phyloP scores from a whole-genome alignment of 768 basidiomycete genomes.

The Leccinum longicurvipes region DNA sequence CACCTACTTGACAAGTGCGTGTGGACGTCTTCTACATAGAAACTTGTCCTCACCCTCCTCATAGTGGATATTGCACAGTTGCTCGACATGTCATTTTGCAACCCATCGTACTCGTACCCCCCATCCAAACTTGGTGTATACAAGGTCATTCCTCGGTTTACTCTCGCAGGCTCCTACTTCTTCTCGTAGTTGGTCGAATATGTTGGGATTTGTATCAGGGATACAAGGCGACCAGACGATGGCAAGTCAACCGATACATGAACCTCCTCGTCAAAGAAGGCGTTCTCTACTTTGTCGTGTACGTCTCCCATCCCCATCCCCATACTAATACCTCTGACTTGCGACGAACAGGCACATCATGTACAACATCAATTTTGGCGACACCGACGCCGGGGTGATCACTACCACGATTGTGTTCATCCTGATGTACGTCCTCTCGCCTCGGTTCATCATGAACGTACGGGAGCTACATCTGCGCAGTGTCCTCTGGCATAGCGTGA shows the following conservation, averaged over 20 bases:
- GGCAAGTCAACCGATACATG: constrained; percentile 14
- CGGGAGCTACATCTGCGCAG: constrained; percentile 5
- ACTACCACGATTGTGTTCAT: neutral
- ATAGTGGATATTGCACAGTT: constrained; percentile 11
- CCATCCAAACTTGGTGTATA: constrained; percentile 3
- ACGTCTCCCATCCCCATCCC: neutral
- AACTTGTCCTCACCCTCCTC: neutral
- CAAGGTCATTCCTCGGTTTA: constrained; percentile 10
- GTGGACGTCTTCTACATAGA: neutral
- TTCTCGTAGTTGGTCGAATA: constrained; percentile 1
- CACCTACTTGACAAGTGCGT: constrained; percentile 9
- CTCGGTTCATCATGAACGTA: constrained; percentile 20
- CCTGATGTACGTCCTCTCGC: constrained; percentile 8
- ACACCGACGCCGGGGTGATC: neutral
- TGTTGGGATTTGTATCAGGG: constrained; percentile 6
- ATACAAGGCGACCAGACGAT: constrained; percentile 9
- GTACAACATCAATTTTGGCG: constrained; percentile 9
- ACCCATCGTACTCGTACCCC: neutral
- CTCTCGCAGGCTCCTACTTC: constrained; percentile 11
- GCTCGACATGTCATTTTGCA: constrained; percentile 16
- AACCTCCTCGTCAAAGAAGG: constrained; percentile 14
- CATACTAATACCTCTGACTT: neutral
- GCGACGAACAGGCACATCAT: constrained; percentile 11
- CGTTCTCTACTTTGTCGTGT: constrained; percentile 17
- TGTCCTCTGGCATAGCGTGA: neutral